phyloP scores from a whole-genome alignment of 768 basidiomycete genomes.

The Amanita fuliginea region DNA sequence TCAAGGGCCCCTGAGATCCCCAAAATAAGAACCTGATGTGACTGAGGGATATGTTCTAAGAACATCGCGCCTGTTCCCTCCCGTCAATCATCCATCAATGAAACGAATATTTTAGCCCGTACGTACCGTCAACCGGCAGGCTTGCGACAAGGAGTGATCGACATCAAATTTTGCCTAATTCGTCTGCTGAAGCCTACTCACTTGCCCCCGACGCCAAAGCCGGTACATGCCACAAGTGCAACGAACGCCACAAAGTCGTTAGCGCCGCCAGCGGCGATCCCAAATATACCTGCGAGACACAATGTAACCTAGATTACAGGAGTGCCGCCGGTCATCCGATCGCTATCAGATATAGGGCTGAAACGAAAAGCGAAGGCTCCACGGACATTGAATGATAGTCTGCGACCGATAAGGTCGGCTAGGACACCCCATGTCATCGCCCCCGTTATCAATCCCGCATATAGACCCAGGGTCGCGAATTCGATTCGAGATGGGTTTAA shows the following conservation, averaged over 20 bases:
- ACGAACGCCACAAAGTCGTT: constrained; percentile 35
- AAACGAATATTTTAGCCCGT: neutral
- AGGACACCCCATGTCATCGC: constrained; percentile 30
- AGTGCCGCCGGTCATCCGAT: neutral
- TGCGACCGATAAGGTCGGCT: constrained; percentile 37
- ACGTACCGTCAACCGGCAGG: constrained; percentile 36
- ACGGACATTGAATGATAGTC: constrained; percentile 30
- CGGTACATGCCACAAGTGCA: constrained; percentile 33
- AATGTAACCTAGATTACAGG: constrained; percentile 15
- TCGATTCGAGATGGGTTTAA: constrained; percentile 30
- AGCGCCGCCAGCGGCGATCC: constrained; percentile 35
- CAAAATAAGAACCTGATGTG: constrained; percentile 23
- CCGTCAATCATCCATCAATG: neutral
- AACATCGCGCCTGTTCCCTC: constrained; percentile 25
- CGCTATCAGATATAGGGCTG: neutral
- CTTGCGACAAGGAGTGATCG: constrained; percentile 14
- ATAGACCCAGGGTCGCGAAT: constrained; percentile 35
- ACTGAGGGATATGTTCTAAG: constrained; percentile 32
- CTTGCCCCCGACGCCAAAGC: constrained; percentile 44
- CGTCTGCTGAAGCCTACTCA: constrained; percentile 15
- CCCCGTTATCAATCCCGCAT: constrained; percentile 36
- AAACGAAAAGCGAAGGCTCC: constrained; percentile 1
- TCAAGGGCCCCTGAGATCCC: neutral
- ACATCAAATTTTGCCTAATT: constrained; percentile 10
- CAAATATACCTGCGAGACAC: constrained; percentile 34